These are phyloP conservation scores for Ogataea pilisensis DNA, from an alignment of 805 yeast species.

Conservation along the genomic window DNA sequence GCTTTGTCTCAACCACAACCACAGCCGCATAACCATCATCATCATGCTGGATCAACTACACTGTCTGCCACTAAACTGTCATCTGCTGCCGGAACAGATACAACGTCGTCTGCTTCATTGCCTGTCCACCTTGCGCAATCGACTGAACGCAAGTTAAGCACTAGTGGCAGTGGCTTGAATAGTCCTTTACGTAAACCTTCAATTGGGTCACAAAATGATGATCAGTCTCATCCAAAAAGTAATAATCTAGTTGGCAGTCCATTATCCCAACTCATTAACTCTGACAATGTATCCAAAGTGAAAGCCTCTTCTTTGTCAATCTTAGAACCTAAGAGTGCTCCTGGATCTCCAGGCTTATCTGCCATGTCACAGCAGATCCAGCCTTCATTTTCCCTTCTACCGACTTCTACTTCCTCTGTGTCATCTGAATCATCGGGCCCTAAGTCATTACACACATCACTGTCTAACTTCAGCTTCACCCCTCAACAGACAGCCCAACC, in stretches of 20 bases:
- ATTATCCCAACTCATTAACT: neutral
- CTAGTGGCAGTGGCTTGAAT: neutral
- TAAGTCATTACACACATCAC: neutral
- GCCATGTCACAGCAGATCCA: neutral
- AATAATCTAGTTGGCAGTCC: neutral
- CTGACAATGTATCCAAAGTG: neutral
- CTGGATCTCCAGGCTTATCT: neutral
- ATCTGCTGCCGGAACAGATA: neutral
- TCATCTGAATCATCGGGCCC: constrained; percentile 3
- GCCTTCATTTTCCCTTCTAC: neutral
- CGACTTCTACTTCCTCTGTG: neutral
- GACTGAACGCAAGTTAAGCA: neutral
- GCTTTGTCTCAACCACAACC: no score
- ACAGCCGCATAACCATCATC: neutral
- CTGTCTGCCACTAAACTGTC: neutral
- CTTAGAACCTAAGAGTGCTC: neutral
- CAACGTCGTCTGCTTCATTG: neutral
- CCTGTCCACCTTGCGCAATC: neutral
- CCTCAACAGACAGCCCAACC: neutral
- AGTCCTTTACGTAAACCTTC: neutral
- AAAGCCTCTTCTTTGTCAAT: neutral
- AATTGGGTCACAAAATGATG: neutral
- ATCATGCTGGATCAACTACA: neutral
- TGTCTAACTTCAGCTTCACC: constrained; percentile 2
- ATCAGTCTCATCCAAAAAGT: neutral